Evolutionary conservation across 371 early-diverging fungal genomes (phyloP), one percentile per base, ranked within the genome.

Genomic region (Saksenaea oblongispora): DNA sequence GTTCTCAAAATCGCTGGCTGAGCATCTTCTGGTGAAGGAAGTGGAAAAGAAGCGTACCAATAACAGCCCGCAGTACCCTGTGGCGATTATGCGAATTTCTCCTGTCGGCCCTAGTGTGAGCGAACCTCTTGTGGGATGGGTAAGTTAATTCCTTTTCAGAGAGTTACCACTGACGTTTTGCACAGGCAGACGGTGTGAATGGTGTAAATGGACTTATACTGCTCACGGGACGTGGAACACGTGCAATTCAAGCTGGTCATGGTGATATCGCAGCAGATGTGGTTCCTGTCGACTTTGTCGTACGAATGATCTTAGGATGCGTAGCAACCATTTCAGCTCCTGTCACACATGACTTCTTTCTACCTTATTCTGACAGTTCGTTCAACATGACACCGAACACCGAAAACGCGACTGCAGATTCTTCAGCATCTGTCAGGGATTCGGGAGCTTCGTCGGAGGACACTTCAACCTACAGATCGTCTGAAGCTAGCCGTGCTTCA

Each of bases 111-210:
- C 85, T 1, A 79, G 84, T 58, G 66, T 75, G 8, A 60, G 39
- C 7, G 85, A 86, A 44, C 88, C 88, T 13, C 69, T 88, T 8
- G 75, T 82, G n/a, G 88, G 85, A 27, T 88, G 88, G 88, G 87
- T 87, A 73, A 64, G 59, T 62, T 11, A 35, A 28, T 7, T 8
- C 27, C 27, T 31, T 54, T 37, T 3, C 37, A 27, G 34, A 26
- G 24, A 34, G 58, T 35, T 0, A 28, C 26, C 34, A 10, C 11
- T 51, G 2, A 26, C 24, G 39, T 11, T 11, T 54, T 61, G 13
- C 24, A 56, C 62, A 80, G 80, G 79, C 79, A 13, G 88, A 88
- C 62, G 84, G 86, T n/a, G 82, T 81, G 7, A 82, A 83, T 28
- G 86, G 84, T 15, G 74, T 82, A 5, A 85, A 85, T 47, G 80